These are phyloP conservation scores for Fomitopsis betulina DNA, from an alignment of 1,284 basidiomycete species.

Conservation along the genomic window DNA sequence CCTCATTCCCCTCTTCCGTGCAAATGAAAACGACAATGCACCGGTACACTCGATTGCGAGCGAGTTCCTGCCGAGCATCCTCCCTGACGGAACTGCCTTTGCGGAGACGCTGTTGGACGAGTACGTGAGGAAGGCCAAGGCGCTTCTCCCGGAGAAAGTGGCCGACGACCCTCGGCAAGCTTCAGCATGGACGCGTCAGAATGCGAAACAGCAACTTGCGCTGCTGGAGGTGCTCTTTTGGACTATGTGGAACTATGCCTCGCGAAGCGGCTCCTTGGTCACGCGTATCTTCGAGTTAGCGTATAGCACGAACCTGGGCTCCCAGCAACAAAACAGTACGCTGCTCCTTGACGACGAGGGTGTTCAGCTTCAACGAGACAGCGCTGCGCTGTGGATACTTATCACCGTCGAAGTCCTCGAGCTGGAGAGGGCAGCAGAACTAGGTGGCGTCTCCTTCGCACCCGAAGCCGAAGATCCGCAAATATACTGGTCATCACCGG, in stretches of 20 bases:
- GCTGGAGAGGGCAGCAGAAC: constrained; percentile 68
- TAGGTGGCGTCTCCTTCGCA: constrained; percentile 47
- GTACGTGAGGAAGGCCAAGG: constrained; percentile 51
- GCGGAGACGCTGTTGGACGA: constrained; percentile 51
- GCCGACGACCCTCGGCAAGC: constrained; percentile 55
- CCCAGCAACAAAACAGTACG: constrained; percentile 59
- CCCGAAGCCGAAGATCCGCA: constrained; percentile 39
- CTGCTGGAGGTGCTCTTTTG: constrained; percentile 83
- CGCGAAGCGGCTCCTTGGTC: constrained; percentile 61
- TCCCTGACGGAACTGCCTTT: constrained; percentile 59
- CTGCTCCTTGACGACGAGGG: constrained; percentile 76
- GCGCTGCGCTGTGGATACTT: constrained; percentile 70
- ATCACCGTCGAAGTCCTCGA: constrained; percentile 79
- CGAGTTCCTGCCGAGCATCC: constrained; percentile 52
- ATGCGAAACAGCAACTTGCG: constrained; percentile 73
- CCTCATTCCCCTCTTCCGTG: constrained; percentile 60
- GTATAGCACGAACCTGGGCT: constrained; percentile 65
- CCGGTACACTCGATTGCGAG: constrained; percentile 51
- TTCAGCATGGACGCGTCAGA: constrained; percentile 76
- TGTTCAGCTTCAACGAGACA: constrained; percentile 58
- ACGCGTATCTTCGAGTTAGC: constrained; percentile 59
- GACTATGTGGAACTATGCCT: constrained; percentile 75
- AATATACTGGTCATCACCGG: constrained; percentile 56
- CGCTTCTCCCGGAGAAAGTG: constrained; percentile 47
- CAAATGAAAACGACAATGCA: constrained; percentile 52